Conservation (phyloP, 2,329 filamentous ascomycete genomes). For the Fusarium sp. region DNA sequence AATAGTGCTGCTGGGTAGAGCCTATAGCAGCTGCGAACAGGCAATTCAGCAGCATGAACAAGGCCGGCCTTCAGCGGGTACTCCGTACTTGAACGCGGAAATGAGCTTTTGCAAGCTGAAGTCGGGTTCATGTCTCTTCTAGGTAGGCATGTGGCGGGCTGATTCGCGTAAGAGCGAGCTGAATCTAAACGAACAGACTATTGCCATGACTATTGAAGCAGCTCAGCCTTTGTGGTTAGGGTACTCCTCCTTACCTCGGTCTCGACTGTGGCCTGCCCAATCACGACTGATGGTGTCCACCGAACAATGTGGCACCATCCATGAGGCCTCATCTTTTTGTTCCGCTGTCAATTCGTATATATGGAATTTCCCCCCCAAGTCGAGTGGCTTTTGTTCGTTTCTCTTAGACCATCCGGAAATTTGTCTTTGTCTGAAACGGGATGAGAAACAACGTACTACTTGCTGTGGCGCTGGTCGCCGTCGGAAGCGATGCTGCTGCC, state of each 20-base stretch:
- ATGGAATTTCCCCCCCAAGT: neutral
- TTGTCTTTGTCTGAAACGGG: neutral
- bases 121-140: neutral
- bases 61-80: too few species aligned
- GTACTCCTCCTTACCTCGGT: neutral
- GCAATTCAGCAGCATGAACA: neutral
- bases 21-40: neutral
- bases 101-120: neutral
- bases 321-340: neutral
- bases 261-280: neutral
- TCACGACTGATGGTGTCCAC: neutral
- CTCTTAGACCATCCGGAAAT: neutral
- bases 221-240: conserved; percentile 10
- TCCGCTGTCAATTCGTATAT: neutral
- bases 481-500: conserved; percentile 4
- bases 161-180: conserved; percentile 7
- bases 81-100: neutral
- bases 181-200: neutral
- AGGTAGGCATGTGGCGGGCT: conserved; percentile 1
- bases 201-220: conserved; percentile 23
- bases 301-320: neutral
- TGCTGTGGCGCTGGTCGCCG: conserved; percentile 6
- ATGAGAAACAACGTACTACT: conserved; percentile 17
- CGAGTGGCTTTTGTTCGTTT: neutral
- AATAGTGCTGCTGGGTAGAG: neutral